Base-by-base conservation (phyloP, 192 early-diverging fungal species). In the Backusella liffmaniae region DNA sequence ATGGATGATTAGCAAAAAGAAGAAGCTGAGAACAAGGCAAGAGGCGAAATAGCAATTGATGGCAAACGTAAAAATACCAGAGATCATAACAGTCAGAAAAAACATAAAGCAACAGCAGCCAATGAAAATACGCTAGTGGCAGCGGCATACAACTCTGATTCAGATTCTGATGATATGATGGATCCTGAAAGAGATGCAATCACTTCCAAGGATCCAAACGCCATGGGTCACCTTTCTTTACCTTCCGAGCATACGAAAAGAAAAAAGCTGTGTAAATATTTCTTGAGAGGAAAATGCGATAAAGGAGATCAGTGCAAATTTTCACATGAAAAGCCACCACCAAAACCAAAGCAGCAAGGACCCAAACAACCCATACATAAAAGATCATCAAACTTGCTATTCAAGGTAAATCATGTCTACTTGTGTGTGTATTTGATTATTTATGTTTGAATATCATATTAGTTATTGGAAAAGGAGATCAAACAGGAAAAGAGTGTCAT, bases 401-500 rank as follows among this genome's bases (percentile, higher is more conserved):
- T 82, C 30, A 85, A 73, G 84, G 86, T 85, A 82, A 26, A 26
- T 26, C 26, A 26, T 26, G 26, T 26, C 26, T 26, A 26, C 0
- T 26, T 26, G 26, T 26, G 26, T 26, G 26, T 26, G 26, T 26
- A 26, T 26, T 26, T 26, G 26, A 26, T 26, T 26, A 26, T 26
- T 26, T 26, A 26, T 26, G 26, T 26, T 26, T 26, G 26, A 26
- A 26, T 26, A 26, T 26, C 26, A 26, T 26, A 26, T 26, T 26
- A 26, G 26, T 26, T 26, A 5, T 69, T 93, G 13, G 84, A 85
- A 18, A 77, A 82, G 16, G 91, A 93, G 32, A 90, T 93, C 70
- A 75, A 83, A n/a, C 46, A 86, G 26, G 91, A 93, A 70, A 87
- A 88, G 73, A 86, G 82, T 35, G 79, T 84, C 15, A 68, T 93